phyloP scores from a whole-genome alignment of 108 stramenopile species.

The Fragilaria crotonensis region DNA sequence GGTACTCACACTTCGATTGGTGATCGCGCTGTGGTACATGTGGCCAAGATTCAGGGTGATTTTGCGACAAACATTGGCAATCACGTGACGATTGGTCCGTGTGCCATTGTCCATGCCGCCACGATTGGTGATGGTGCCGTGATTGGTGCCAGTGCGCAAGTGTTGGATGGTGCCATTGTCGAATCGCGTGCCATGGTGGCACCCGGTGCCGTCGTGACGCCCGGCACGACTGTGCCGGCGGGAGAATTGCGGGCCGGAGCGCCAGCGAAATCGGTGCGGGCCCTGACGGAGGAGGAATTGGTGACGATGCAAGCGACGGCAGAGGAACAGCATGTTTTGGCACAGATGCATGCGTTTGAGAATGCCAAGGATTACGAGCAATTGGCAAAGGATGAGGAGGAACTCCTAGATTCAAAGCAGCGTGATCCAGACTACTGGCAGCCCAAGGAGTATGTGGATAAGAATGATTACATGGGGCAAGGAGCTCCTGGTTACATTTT shows the following conservation, averaged over 20 bases:
- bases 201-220: constrained; percentile 77
- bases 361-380: constrained; percentile 72
- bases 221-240: constrained; percentile 60
- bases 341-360: constrained; percentile 66
- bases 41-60: constrained; percentile 91
- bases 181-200: constrained; percentile 67
- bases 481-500: constrained; percentile 85
- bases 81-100: constrained; percentile 75
- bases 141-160: constrained; percentile 81
- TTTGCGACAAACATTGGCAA: constrained; percentile 79
- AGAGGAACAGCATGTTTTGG: constrained; percentile 47
- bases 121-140: constrained; percentile 69
- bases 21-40: constrained; percentile 90
- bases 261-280: constrained; percentile 88
- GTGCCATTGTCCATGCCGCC: constrained; percentile 88
- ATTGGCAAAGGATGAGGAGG: constrained; percentile 59
- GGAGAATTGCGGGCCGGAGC: constrained; percentile 89
- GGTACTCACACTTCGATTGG: constrained; percentile 81
- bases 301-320: constrained; percentile 34
- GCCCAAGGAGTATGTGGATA: constrained; percentile 5
- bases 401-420: constrained; percentile 42
- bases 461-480: constrained; percentile 69
- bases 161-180: constrained; percentile 87
- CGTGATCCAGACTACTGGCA: constrained; percentile 62
- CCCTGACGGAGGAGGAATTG: constrained; percentile 67